phyloP scores from a whole-genome alignment of 1,139 yeast species.

The Pichiaceae sp. region DNA sequence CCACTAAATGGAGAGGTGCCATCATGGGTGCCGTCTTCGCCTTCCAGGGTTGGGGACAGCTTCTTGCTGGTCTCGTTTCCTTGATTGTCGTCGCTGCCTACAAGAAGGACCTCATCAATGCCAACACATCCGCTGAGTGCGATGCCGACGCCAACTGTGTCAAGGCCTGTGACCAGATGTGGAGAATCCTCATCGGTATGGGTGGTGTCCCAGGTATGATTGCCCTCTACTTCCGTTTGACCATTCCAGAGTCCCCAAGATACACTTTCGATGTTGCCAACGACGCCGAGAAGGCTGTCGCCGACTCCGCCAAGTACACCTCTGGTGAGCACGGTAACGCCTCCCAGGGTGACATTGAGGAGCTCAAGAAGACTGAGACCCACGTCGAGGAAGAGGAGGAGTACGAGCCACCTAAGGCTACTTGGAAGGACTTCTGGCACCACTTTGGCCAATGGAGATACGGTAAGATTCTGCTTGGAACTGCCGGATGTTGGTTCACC shows the following conservation, averaged over 20 bases:
- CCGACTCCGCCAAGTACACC: conserved; percentile 40
- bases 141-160: conserved; percentile 42
- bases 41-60: conserved; percentile 89
- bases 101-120: conserved; percentile 47
- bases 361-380: conserved; percentile 28
- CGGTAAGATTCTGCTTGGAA: conserved; percentile 78
- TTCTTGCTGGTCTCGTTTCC: conserved; percentile 78
- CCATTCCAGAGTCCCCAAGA: conserved; percentile 92
- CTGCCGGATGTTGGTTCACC: conserved; percentile 95
- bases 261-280: conserved; percentile 67
- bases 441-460: conserved; percentile 89
- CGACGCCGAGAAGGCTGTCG: conserved; percentile 58
- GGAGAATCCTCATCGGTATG: conserved; percentile 83
- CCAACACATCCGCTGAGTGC: conserved; percentile 48
- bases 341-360: conserved; percentile 24
- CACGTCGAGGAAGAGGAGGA: conserved; percentile 19
- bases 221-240: conserved; percentile 82
- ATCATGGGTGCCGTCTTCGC: conserved; percentile 92
- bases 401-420: conserved; percentile 46
- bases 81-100: conserved; percentile 65
- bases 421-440: conserved; percentile 47
- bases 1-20: conserved; percentile 95
- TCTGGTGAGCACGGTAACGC: conserved; percentile 41
- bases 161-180: conserved; percentile 83
- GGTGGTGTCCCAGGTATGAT: conserved; percentile 83